A percentile compares a stretch with the other conserved stretches of the same genome.
Conservation (phyloP, 345 rosid species). For the Hibiscus trionum region DNA sequence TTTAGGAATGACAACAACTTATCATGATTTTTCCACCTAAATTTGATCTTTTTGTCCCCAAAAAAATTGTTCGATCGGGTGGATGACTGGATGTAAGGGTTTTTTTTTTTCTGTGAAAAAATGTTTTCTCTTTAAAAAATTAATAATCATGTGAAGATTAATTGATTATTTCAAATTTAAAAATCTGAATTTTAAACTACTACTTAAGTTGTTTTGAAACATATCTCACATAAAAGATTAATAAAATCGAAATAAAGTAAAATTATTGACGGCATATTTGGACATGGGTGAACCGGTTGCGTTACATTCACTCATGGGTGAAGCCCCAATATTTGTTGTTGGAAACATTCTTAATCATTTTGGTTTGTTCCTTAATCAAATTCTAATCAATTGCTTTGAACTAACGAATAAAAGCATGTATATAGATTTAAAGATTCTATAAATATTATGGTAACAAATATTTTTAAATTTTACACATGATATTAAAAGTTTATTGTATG, state of each 20-base stretch:
- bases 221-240: too few relatives aligned
- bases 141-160: neutral
- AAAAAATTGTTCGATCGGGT: neutral
- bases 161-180: neutral
- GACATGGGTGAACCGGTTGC: neutral
- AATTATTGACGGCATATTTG: neutral
- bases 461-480: too few relatives aligned
- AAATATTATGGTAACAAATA: too few relatives aligned
- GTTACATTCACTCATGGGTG: neutral
- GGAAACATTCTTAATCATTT: neutral
- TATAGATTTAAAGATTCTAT: neutral
- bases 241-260: neutral
- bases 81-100: too few relatives aligned
- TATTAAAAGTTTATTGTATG: too few relatives aligned
- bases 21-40: neutral
- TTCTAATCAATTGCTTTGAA: neutral
- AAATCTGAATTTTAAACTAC: too few relatives aligned
- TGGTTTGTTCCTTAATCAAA: neutral
- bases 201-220: too few relatives aligned
- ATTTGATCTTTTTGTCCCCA: neutral
- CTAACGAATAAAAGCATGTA: neutral
- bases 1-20: neutral
- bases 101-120: too few relatives aligned
- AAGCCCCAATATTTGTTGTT: neutral
- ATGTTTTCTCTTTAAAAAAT: too few relatives aligned